Base-by-base conservation (phyloP, 1,139 yeast species). In the Taphrina confusa region DNA sequence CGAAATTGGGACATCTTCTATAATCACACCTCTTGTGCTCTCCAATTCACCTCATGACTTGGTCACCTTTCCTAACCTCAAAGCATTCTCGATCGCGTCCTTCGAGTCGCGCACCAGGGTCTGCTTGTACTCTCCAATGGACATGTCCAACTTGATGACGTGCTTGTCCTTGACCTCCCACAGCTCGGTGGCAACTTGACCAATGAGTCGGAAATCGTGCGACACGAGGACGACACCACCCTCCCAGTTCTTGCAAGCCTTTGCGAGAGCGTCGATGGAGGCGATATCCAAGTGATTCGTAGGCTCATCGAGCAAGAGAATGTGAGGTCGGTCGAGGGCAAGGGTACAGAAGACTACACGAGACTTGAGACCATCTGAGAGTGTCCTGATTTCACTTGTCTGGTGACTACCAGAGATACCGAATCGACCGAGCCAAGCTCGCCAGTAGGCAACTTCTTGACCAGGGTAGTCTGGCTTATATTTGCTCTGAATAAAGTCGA, bases 141-240 rank as follows among this genome's bases (percentile, higher is more conserved):
- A 36, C 58, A 58, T 56, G 50, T 57, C 59, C 33, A 62, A 39
- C 46, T 52, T 57, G 37, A 51, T 49, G 33, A 62, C 60, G 30
- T 62, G 59, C 50, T 62, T 62, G 44, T 62, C 60, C 44, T 62
- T 62, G 31, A 62, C 64, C 52, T 62, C 64, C 64, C 64, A 62
- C n/a, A 62, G 42, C 46, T 92, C 97, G 79, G 92, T 88, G 63
- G 98, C 98, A 73, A 94, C 89, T 79, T 90, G 91, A 75, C 92
- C 97, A 75, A 92, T 82, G 72, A 92, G 82, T 79, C 98, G 86
- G 92, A 94, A 92, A 80, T 92, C 99, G 82, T 92, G 99, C 65
- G 97, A 90, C 66, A 92, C 98, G 65, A 92, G 96, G 67, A 90
- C 96, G 62, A 92, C 97, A 80, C 98, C 98, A 77, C 98, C 98